Evolutionary conservation across 2,329 filamentous ascomycete genomes (phyloP), one percentile per base, ranked within the genome.

Genomic region (Claviceps fusiformis): DNA sequence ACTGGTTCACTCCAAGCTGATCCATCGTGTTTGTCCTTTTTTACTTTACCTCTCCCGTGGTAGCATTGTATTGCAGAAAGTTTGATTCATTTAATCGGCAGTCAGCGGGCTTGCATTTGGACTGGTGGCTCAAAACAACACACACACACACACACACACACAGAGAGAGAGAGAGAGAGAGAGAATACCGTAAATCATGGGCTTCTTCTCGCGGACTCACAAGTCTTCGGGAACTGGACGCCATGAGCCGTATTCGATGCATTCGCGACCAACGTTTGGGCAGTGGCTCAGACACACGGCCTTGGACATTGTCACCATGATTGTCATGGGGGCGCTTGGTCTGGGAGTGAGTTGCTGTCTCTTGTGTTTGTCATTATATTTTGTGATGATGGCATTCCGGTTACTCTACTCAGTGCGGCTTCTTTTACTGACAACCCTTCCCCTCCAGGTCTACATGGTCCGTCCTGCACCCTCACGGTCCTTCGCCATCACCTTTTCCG

Each of bases 201-300:
- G 44, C 39, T 29, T 57, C 54, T 53, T 57, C 6, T 45, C 50
- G 17, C 46, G 56, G 10, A 54, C 46, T 24, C 31, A 29, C n/a
- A 49, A 52, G 35, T 17, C 49, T 3, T 6, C 24, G 7, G 46
- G 17, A 15, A 43, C 8, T 27, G 27, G 48, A 9, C 41, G 29
- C 27, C 44, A 54, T 53, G 60, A 60, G 45, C 59, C 66, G 0
- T 72, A 72, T 55, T 64, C 70, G 54, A 78, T 81, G 74, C 71
- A 71, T 1, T 69, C 64, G 2, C 71, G 77, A 11, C 83, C 83
- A 2, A 76, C 71, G 2, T 85, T 88, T 60, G 82, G 84, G 3
- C 81, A 85, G 64, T 88, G 85, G 85, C 65, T 87, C 59, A 86
- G 83, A 66, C 73, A 74, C 9, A 85, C 82, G 5, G 83, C 79